These are phyloP conservation scores for Pestalotiopsis sp. DNA, from an alignment of 2,329 filamentous ascomycete species.

Conservation along the genomic window DNA sequence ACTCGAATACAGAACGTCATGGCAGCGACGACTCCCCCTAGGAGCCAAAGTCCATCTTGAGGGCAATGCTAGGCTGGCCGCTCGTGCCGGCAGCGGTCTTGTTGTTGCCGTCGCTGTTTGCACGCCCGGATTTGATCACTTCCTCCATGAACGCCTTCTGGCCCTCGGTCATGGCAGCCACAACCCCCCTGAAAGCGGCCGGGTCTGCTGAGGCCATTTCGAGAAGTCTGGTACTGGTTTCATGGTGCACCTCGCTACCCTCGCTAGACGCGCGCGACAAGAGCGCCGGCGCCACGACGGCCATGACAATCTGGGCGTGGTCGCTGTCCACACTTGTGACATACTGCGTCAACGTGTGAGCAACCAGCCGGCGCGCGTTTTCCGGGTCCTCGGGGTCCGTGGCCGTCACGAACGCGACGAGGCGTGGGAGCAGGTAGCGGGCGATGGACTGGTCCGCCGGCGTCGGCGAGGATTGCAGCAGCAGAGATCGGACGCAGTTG, in stretches of 20 bases:
- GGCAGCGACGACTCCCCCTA: not conserved
- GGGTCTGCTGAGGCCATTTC: constrained; percentile 82
- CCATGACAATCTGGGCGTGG: constrained; percentile 64
- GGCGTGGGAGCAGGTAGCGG: constrained; percentile 72
- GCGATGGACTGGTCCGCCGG: constrained; percentile 73
- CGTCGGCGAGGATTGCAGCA: constrained; percentile 67
- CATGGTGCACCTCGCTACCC: constrained; percentile 62
- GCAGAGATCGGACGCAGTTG: constrained; percentile 83
- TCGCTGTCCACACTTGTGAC: constrained; percentile 52
- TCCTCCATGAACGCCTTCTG: constrained; percentile 81
- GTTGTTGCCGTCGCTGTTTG: constrained; percentile 44
- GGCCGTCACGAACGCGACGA: constrained; percentile 75
- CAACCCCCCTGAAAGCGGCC: constrained; percentile 71
- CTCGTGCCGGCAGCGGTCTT: constrained; percentile 41
- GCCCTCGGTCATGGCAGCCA: constrained; percentile 69
- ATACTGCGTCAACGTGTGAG: constrained; percentile 77
- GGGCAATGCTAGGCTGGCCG: constrained; percentile 79
- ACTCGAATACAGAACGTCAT: not conserved
- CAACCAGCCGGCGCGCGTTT: constrained; percentile 69
- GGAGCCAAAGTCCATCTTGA: constrained; percentile 88
- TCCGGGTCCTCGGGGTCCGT: constrained; percentile 79
- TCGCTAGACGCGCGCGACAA: constrained; percentile 73
- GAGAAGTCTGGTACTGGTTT: constrained; percentile 76
- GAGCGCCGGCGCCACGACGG: constrained; percentile 77
- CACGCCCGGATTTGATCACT: constrained; percentile 70